Conservation (phyloP, 257 asterid species). For the Haberlea rhodopensis region DNA sequence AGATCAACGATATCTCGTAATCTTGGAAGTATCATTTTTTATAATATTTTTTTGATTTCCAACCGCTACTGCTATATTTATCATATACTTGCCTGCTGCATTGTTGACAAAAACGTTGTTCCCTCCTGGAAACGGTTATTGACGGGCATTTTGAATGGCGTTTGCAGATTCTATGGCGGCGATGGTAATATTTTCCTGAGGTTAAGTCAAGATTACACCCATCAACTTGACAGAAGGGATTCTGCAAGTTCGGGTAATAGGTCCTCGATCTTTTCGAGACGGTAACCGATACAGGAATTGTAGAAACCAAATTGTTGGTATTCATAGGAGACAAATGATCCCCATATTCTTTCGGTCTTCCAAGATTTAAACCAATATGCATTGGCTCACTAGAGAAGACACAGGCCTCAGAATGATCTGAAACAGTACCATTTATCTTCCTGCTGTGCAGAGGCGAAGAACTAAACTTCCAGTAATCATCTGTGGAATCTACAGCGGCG, state of each 20-base stretch:
- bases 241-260: conserved; percentile 41
- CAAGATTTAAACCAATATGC: conserved; percentile 36
- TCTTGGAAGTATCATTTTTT: not conserved
- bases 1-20: no score
- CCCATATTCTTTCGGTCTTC: conserved; percentile 27
- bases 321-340: not conserved
- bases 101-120: conserved; percentile 75
- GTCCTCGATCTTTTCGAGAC: conserved; percentile 39
- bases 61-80: not conserved
- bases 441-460: conserved; percentile 8
- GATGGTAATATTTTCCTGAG: conserved; percentile 64
- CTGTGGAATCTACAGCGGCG: not conserved
- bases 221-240: conserved; percentile 72
- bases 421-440: conserved; percentile 15
- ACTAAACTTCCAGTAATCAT: not conserved
- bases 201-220: conserved; percentile 67
- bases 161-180: conserved; percentile 64
- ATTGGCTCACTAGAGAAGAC: conserved; percentile 27
- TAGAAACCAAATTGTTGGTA: conserved; percentile 1
- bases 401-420: conserved; percentile 9
- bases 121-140: conserved; percentile 60
- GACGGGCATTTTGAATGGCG: conserved; percentile 62
- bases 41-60: no score
- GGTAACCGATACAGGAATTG: conserved; percentile 20
- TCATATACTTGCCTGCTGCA: conserved; percentile 63